Base-by-base conservation (phyloP, 331 rosid genomes). In the Spiraea crenata region DNA sequence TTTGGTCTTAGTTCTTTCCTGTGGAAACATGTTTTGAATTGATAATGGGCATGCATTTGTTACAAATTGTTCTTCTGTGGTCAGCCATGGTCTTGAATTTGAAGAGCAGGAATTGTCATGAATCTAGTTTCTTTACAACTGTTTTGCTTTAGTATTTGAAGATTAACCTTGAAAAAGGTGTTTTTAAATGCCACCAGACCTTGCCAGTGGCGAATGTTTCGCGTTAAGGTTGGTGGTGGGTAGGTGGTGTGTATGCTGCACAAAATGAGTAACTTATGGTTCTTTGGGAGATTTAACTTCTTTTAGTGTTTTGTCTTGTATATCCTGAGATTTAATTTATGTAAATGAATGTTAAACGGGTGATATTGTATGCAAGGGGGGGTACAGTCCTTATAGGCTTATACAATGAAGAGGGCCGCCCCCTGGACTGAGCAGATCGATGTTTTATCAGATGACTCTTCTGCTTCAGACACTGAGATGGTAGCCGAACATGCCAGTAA, bases 361-460 rank as follows among this genome's bases (percentile, higher is more conserved):
- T 70, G 12, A 2, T 70, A n/a, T 31, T 48, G 5, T 57, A 9
- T 44, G 37, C 73, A 70, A n/a, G 31, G 31, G 31, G 31, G 84
- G 60, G 45, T 52, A 25, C 76, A 47, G 47, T 56, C 50, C 55
- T 9, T 54, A 25, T 25, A 25, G 31, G 31, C 31, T 2, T 25
- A 54, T 17, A 72, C 72, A 72, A 90, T 88, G 92, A 86, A 86
- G 83, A 90, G 89, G 65, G 35, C 87, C 65, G 49, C 67, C 69
- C 87, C 90, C 37, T 88, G 86, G 89, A 77, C 73, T 15, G 83
- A 79, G 38, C 69, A 39, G 52, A 63, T 76, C 56, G 91, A 81
- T 49, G 75, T 85, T 55, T 77, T 83, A 5, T 81, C 88, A 39
- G 90, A 81, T 49, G 86, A 85, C 38, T 82, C 91, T 74, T 84